Evolutionary conservation across 2,329 filamentous ascomycete species (phyloP), one percentile per base, ranked within the genome.

Genomic region (Pseudocercospora pini-densiflorae): DNA sequence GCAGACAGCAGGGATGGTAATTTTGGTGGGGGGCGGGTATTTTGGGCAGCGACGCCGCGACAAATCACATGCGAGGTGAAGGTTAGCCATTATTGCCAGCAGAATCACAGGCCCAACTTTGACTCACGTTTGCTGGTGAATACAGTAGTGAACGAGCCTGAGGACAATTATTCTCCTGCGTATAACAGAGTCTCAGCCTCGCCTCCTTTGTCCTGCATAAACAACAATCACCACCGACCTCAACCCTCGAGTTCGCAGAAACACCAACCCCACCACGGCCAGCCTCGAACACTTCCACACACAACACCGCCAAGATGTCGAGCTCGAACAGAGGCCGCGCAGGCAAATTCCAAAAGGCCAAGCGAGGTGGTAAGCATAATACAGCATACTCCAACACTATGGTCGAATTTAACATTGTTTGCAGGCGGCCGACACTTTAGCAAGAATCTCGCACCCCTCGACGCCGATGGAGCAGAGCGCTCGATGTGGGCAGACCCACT

Each of bases 341-440:
- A 75, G 93, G 94, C 81, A 98, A 98, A 83, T 97, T 94, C 81
- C 92, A 89, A 84, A 98, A 97, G 85, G 93, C 91, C 73, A 93
- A 92, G 74, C 88, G 94, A 82, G 94, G 94, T 86, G 94, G 94
- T 94, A 82, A 74, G 86, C 76, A 61, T 71, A 84, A 74, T 43
- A 69, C 47, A 57, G 5, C 40, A 43, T 2, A 36, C 27, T 19
- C 29, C 29, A 40, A 23, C 47, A 14, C 16, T 23, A 31, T 14
- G 36, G 5, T 21, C 29, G 2, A 62, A 64, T 75, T 73, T 73
- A 54, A 73, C 49, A 23, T 29, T 29, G 51, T 24, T 71, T 24
- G 4, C 64, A 97, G 94, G 94, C 69, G 95, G 95, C 77, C 97
- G 97, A 82, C 90, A 97, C 77, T 99, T 96, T 83, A 97, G 94